Base-by-base conservation (phyloP, 1,139 yeast species). In the Yamadazyma aaseri region DNA sequence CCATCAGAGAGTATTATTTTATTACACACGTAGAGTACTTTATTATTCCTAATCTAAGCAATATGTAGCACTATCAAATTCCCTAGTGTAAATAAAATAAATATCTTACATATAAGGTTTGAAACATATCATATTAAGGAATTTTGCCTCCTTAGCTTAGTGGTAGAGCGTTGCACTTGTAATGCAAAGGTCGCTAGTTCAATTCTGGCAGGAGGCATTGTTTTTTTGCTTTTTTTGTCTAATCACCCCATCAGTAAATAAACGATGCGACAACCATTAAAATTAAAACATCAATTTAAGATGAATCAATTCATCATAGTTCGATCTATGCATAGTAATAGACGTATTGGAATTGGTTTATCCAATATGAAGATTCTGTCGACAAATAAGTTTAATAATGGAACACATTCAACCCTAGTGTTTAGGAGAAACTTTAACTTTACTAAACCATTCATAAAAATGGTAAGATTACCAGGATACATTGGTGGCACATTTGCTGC, bases 101-200 rank as follows among this genome's bases (percentile, higher is more conserved):
- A n/a, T n/a, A n/a, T n/a, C n/a, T n/a, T n/a, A n/a, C n/a, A n/a
- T n/a, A n/a, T n/a, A n/a, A n/a, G n/a, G n/a, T n/a, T n/a, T n/a
- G n/a, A n/a, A n/a, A n/a, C n/a, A n/a, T n/a, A n/a, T n/a, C n/a
- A n/a, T n/a, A n/a, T n/a, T n/a, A n/a, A n/a, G n/a, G n/a, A n/a
- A 28, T 21, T 7, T 21, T 17, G 86, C 86, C 86, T 71, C 74
- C 72, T 81, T 82, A 82, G 90, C 89, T 82, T 81, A 82, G 90
- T 81, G 90, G 90, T 82, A 82, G 86, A 82, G 90, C 90, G 89
- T 81, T 81, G 87, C 89, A 82, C 89, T 81, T 82, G 89, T 81
- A 81, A 82, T 82, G 90, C 89, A 81, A 81, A 81, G 90, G 86
- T 82, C 90, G 84, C 85, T 80, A 83, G 89, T 82, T 82, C 89